Evolutionary conservation across 495 filamentous ascomycete genomes (phyloP).

Genomic region (Trichoderma asperelloides): DNA sequence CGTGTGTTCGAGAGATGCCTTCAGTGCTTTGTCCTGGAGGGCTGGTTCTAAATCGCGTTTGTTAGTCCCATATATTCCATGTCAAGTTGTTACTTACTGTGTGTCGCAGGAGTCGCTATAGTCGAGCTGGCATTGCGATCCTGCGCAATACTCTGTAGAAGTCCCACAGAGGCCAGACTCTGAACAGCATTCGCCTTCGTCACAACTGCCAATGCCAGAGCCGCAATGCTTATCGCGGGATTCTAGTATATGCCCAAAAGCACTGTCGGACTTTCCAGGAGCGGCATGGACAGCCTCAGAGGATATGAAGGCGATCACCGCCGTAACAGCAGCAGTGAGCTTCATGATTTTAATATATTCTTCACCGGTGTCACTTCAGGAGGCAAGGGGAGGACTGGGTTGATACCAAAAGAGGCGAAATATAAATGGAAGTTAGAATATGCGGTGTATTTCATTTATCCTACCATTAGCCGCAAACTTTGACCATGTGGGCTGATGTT

Average conservation of each 20-base stretch:
- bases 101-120: slow-evolving; percentile 12
- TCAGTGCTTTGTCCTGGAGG: background rate
- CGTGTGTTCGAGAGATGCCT: background rate
- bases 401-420: too few relatives aligned
- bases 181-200: slow-evolving; percentile 8
- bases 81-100: background rate
- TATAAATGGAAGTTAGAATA: too few relatives aligned
- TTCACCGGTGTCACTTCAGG: too few relatives aligned
- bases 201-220: background rate
- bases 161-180: slow-evolving; percentile 9
- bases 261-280: background rate
- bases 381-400: too few relatives aligned
- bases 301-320: too few relatives aligned
- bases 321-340: too few relatives aligned
- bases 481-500: too few relatives aligned
- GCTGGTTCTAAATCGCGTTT: background rate
- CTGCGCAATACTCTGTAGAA: slow-evolving; percentile 5
- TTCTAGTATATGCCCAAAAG: background rate
- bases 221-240: background rate
- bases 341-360: too few relatives aligned
- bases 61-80: background rate
- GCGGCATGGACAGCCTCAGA: too few relatives aligned
- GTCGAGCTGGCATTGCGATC: slow-evolving; percentile 4
- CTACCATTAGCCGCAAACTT: too few relatives aligned
- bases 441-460: too few relatives aligned